A percentile compares a stretch with the other conserved stretches of the same genome.
phyloP scores from a whole-genome alignment of 768 basidiomycete genomes.

The Coprinopsis strossmayeri region DNA sequence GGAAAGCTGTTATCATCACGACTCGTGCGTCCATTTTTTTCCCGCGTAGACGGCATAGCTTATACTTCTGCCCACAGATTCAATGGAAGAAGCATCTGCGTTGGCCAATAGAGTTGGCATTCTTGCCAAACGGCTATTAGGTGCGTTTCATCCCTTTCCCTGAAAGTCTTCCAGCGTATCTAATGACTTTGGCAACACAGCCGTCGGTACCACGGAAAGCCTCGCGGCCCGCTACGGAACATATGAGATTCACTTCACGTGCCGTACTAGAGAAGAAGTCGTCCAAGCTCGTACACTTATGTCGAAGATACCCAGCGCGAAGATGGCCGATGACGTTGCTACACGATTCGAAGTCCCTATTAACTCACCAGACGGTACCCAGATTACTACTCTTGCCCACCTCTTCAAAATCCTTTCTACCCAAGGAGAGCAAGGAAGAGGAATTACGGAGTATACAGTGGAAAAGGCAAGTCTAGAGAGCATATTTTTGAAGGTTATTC shows the following conservation, averaged over 20 bases:
- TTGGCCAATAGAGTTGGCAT: constrained; percentile 74
- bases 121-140: constrained; percentile 62
- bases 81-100: constrained; percentile 81
- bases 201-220: constrained; percentile 58
- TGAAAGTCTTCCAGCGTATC: not conserved
- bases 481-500: constrained; percentile 65
- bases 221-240: constrained; percentile 62
- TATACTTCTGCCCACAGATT: constrained; percentile 36
- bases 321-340: constrained; percentile 67
- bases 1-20: constrained; percentile 67
- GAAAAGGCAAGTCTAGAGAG: constrained; percentile 43
- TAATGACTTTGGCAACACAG: constrained; percentile 25
- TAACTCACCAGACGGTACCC: constrained; percentile 28
- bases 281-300: constrained; percentile 52
- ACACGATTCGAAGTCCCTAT: constrained; percentile 73
- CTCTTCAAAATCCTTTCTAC: constrained; percentile 52
- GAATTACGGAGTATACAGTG: constrained; percentile 65
- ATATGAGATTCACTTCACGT: constrained; percentile 74
- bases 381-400: constrained; percentile 50
- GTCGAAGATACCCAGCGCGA: constrained; percentile 52
- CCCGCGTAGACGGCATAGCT: not conserved
- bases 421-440: constrained; percentile 41
- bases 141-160: constrained; percentile 26
- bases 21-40: constrained; percentile 43
- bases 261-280: constrained; percentile 56